phyloP scores from a whole-genome alignment of 2,329 filamentous ascomycete species.

The Botryosphaeria dothidea region DNA sequence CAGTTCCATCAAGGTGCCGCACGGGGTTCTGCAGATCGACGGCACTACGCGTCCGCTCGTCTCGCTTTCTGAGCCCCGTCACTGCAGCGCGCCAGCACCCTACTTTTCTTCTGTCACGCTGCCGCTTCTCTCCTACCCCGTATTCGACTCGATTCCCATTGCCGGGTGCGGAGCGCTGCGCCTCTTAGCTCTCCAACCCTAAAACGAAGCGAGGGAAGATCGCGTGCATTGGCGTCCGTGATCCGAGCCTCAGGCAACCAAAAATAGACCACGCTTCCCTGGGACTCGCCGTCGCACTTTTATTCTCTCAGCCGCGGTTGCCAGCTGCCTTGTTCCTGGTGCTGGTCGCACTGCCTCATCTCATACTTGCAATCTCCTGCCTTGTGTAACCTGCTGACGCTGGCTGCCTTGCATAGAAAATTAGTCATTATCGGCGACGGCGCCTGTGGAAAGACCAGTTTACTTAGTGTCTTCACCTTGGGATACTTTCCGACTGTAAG shows the following conservation, averaged over 20 bases:
- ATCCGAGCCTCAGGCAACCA: constrained; percentile 29
- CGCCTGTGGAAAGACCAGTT: constrained; percentile 96
- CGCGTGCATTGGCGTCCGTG: constrained; percentile 41
- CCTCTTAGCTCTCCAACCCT: constrained; percentile 17
- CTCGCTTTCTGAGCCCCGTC: constrained; percentile 11
- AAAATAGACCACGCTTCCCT: constrained; percentile 20
- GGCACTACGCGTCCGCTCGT: not conserved
- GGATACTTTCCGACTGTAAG: constrained; percentile 97
- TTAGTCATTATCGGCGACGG: constrained; percentile 96
- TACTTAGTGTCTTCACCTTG: constrained; percentile 95
- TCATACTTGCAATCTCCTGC: not conserved
- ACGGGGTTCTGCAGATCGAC: constrained; percentile 13
- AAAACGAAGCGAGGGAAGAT: constrained; percentile 31
- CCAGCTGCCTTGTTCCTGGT: not conserved
- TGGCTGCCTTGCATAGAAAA: constrained; percentile 63
- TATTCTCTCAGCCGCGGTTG: constrained; percentile 2
- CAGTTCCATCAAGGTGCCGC: constrained; percentile 15
- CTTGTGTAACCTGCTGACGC: constrained; percentile 18
- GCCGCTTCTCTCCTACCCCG: not conserved
- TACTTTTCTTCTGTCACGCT: constrained; percentile 8
- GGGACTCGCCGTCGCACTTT: constrained; percentile 9
- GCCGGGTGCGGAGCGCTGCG: constrained; percentile 16
- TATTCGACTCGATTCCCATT: constrained; percentile 5
- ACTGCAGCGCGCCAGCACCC: not conserved
- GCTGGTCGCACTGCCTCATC: constrained; percentile 1